Evolutionary conservation across 495 filamentous ascomycete genomes (phyloP).

Genomic region (Penicillium daleae): DNA sequence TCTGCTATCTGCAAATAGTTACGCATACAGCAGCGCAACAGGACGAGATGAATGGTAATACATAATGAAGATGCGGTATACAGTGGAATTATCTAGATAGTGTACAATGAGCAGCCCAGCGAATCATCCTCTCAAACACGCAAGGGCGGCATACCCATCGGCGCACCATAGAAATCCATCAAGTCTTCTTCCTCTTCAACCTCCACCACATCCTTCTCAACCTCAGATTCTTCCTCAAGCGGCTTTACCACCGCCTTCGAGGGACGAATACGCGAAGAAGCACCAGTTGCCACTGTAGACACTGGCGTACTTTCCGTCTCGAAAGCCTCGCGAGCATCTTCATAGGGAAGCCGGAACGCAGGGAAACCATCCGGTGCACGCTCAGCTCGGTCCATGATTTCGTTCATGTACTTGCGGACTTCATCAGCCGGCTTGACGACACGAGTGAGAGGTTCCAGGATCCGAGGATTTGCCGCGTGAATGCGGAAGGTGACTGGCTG

Average conservation of each 20-base stretch:
- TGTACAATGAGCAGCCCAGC: background rate
- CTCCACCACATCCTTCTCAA: constrained; percentile 32
- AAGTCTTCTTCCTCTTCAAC: constrained; percentile 47
- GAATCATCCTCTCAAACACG: constrained; percentile 16
- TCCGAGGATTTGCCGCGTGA: constrained; percentile 60
- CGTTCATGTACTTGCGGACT: constrained; percentile 80
- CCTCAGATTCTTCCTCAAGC: constrained; percentile 44
- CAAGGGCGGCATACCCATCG: constrained; percentile 41
- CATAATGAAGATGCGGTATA: background rate
- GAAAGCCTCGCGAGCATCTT: constrained; percentile 34
- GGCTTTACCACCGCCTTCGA: constrained; percentile 28
- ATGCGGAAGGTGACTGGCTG: constrained; percentile 87
- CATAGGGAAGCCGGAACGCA: constrained; percentile 65
- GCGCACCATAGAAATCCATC: constrained; percentile 48
- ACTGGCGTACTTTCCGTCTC: constrained; percentile 38
- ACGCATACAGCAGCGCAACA: background rate
- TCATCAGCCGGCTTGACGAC: constrained; percentile 81
- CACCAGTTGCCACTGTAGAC: constrained; percentile 10
- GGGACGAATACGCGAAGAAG: constrained; percentile 32
- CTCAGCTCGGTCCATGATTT: constrained; percentile 75
- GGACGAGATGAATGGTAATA: background rate
- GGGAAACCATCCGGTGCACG: constrained; percentile 70
- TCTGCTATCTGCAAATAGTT: background rate
- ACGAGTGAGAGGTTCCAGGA: constrained; percentile 72
- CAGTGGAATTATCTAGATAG: background rate